Percentiles rank a stretch among this genome's conserved stretches.
phyloP scores from a whole-genome alignment of 768 basidiomycete genomes.

The Termitomyces sp. region DNA sequence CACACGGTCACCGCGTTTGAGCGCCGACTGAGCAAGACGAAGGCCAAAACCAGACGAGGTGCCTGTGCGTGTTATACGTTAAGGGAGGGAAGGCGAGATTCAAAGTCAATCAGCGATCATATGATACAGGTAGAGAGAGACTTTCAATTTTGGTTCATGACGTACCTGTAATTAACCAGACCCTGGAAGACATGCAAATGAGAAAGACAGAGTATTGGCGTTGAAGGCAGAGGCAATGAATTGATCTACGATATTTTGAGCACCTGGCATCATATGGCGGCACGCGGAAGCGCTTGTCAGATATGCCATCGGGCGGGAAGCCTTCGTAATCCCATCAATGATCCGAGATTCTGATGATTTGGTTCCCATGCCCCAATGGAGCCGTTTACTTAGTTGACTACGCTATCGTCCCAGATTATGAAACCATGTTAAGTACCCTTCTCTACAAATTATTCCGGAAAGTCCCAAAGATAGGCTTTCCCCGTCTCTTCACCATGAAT shows the following conservation, averaged over 20 bases:
- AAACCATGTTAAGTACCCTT: too few relatives aligned
- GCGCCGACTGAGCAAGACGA: constrained; percentile 39
- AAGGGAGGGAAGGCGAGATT: background rate
- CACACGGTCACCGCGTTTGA: constrained; percentile 57
- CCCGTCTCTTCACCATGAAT: constrained; percentile 25
- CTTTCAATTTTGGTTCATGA: background rate
- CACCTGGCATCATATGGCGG: too few relatives aligned
- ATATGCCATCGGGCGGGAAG: too few relatives aligned
- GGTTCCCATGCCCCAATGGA: too few relatives aligned
- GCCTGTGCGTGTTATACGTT: constrained; percentile 38
- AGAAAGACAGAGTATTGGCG: too few relatives aligned
- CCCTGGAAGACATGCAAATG: too few relatives aligned
- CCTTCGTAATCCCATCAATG: too few relatives aligned
- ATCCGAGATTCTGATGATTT: too few relatives aligned
- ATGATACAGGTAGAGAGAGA: too few relatives aligned
- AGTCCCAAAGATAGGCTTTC: constrained; percentile 21
- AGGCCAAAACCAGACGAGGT: constrained; percentile 63
- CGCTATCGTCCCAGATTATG: background rate
- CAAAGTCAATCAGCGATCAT: too few relatives aligned
- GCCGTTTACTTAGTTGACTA: background rate
- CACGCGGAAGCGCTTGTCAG: too few relatives aligned
- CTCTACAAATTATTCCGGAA: constrained; percentile 14
- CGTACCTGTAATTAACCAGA: constrained; percentile 26
- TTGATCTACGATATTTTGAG: background rate
- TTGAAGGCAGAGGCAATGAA: background rate